These are phyloP conservation scores for Zanthoxylum bungeanum DNA, from an alignment of 345 rosid genomes.

Conservation along the genomic window DNA sequence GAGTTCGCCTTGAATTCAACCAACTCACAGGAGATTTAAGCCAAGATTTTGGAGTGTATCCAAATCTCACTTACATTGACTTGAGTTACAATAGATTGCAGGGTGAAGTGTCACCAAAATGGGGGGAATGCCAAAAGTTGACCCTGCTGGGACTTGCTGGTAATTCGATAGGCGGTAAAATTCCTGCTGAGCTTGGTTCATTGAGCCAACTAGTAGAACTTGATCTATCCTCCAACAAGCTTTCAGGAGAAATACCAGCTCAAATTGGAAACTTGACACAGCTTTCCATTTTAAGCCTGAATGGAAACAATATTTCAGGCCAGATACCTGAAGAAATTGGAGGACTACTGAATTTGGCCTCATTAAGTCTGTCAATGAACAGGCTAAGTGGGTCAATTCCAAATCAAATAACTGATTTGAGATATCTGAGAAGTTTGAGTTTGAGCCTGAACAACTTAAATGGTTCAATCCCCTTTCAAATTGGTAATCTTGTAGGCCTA, in stretches of 20 bases:
- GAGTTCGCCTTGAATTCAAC: conserved; percentile 30
- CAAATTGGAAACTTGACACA: conserved; percentile 20
- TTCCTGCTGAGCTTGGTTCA: conserved; percentile 21
- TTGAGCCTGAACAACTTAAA: conserved; percentile 16
- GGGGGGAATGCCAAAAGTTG: conserved; percentile 28
- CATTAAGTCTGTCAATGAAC: conserved; percentile 26
- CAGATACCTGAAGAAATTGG: conserved; percentile 18
- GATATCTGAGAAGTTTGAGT: conserved; percentile 4
- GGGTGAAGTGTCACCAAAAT: conserved; percentile 28
- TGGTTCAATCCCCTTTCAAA: conserved; percentile 17
- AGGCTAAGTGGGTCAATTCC: conserved; percentile 31
- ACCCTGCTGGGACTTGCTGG: conserved; percentile 10
- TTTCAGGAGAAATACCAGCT: conserved; percentile 22
- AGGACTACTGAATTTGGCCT: conserved; percentile 2
- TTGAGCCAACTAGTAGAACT: conserved; percentile 16
- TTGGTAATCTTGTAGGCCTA: conserved; percentile 28
- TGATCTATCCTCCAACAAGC: conserved; percentile 23
- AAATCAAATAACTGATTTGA: conserved; percentile 17
- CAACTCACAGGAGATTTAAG: conserved; percentile 23
- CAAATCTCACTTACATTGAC: conserved; percentile 30
- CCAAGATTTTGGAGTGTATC: conserved; percentile 26
- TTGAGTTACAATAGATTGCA: conserved; percentile 27
- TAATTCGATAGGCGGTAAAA: conserved; percentile 20
- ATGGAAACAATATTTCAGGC: conserved; percentile 23
- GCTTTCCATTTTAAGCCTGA: conserved; percentile 12